Evolutionary conservation across 768 basidiomycete species (phyloP), one percentile per base, ranked within the genome.

Genomic region (Boletellus ananiceps): DNA sequence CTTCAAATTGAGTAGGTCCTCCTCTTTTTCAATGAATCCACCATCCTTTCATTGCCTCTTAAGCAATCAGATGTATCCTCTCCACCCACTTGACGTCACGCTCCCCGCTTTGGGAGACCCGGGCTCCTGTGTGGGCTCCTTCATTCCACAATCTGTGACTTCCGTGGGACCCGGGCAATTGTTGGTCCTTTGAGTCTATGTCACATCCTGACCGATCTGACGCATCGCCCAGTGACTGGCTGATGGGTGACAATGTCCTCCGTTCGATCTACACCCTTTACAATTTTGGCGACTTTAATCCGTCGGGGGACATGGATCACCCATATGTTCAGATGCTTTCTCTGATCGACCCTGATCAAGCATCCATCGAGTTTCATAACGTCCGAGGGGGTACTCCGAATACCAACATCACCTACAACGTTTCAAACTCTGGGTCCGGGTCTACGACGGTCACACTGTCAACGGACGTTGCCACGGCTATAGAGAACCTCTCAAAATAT

Each of bases 221-320:
- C 38, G 23, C 15, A 42, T 45, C 35, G 46, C 38, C 45, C 47
- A 90, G 88, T 61, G 90, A 93, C 63, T 86, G 87, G 83, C 74
- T 93, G 39, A 62, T 91, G 46, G 90, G 90, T 18, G 89, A 87
- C 67, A 91, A 88, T 59, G 77, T 89, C 62, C 75, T 93, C 51
- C 88, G 90, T 50, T 86, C 87, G 14, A 70, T 91, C 34, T 92
- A 92, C 66, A 78, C 86, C 8, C 69, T 93, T 48, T 93, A 90
- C 64, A 86, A 91, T 66, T 93, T 86, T 61, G 89, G 89, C 19
- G 86, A 92, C 68, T 89, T 80, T 56, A 78, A 83, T 60, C 63
- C 74, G 12, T 70, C 75, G 5, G 83, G 81, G 33, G 66, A 75
- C 14, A 83, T 83, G 81, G 88, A 86, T 35, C 67, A 83, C 61